Percentiles rank a stretch among this genome's conserved stretches.
phyloP scores from a whole-genome alignment of 2,329 filamentous ascomycete species.

The Pseudocercospora ulei region DNA sequence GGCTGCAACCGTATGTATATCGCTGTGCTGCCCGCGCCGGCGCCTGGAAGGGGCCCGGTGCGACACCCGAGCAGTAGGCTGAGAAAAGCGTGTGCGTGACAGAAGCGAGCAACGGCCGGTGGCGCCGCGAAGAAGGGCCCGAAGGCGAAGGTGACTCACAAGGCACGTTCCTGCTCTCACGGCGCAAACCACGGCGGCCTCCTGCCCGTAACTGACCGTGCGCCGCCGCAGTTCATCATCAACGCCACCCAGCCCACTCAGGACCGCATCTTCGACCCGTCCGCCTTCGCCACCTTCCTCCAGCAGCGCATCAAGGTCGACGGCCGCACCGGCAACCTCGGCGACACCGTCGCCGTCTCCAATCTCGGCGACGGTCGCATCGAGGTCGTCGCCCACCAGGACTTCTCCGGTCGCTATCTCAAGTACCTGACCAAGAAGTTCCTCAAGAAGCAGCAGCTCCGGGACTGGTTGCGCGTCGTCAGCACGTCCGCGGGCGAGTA shows the following conservation, averaged over 20 bases:
- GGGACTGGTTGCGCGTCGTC: constrained; percentile 99
- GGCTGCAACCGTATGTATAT: constrained; percentile 86
- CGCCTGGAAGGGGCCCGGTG: constrained; percentile 33
- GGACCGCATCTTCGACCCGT: constrained; percentile 99
- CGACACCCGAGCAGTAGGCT: constrained; percentile 79
- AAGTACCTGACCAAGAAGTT: constrained; percentile 99
- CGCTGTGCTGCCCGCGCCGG: constrained; percentile 91
- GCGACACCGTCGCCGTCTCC: constrained; percentile 80
- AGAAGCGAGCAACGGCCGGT: constrained; percentile 49
- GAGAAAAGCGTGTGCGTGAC: constrained; percentile 33
- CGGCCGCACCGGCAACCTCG: constrained; percentile 94
- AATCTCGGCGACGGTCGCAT: constrained; percentile 94
- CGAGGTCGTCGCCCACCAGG: constrained; percentile 93
- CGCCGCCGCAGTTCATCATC: constrained; percentile 75
- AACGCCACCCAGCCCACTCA: constrained; percentile 95
- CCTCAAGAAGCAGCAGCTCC: constrained; percentile 99
- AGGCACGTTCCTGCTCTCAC: constrained; percentile 46
- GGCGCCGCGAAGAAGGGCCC: constrained; percentile 44
- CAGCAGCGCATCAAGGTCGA: constrained; percentile 99
- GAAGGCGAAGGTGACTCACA: constrained; percentile 80
- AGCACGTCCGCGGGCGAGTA: constrained; percentile 97
- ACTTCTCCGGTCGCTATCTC: constrained; percentile 96
- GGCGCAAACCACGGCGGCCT: constrained; percentile 3
- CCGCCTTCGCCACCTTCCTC: constrained; percentile 99
- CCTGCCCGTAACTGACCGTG: constrained; percentile 3